These are phyloP conservation scores for Skeletonema tropicum DNA, from an alignment of 108 stramenopile species.

Conservation along the genomic window DNA sequence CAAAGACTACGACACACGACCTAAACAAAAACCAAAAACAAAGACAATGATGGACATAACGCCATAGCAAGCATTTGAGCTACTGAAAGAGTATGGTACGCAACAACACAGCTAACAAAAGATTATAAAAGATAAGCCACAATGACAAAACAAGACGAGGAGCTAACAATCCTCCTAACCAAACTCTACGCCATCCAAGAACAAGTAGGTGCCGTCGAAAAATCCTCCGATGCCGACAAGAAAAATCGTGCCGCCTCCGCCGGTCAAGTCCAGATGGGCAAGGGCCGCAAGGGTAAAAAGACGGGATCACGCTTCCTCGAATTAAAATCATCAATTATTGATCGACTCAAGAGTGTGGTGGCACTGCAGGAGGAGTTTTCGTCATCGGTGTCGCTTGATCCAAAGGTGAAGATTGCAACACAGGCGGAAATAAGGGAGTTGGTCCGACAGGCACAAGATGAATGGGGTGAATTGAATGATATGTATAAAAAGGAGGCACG, in stretches of 20 bases:
- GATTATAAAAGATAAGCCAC: no score
- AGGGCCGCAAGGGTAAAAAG: constrained; percentile 67
- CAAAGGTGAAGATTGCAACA: constrained; percentile 80
- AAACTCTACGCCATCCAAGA: constrained; percentile 89
- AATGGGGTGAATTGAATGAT: constrained; percentile 84
- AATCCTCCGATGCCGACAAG: constrained; percentile 76
- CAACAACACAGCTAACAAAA: no score
- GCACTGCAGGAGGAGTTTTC: constrained; percentile 53
- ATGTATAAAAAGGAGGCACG: constrained; percentile 86
- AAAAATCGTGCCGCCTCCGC: constrained; percentile 63
- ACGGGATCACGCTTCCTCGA: constrained; percentile 83
- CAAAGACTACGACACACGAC: no score
- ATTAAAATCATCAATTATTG: constrained; percentile 75
- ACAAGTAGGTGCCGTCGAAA: constrained; percentile 85
- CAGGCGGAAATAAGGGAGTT: constrained; percentile 83
- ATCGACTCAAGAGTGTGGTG: constrained; percentile 66
- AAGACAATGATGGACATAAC: no score
- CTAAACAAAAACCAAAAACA: no score
- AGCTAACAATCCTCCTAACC: constrained; percentile 78
- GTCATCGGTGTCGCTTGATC: constrained; percentile 64
- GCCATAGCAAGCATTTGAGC: no score
- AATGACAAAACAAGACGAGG: constrained; percentile 62
- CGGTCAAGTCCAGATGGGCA: constrained; percentile 69
- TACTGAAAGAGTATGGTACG: no score
- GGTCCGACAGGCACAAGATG: constrained; percentile 75